Evolutionary conservation across 441 rosid species (phyloP), one percentile per base, ranked within the genome.

Genomic region (Codiaeum variegatum): DNA sequence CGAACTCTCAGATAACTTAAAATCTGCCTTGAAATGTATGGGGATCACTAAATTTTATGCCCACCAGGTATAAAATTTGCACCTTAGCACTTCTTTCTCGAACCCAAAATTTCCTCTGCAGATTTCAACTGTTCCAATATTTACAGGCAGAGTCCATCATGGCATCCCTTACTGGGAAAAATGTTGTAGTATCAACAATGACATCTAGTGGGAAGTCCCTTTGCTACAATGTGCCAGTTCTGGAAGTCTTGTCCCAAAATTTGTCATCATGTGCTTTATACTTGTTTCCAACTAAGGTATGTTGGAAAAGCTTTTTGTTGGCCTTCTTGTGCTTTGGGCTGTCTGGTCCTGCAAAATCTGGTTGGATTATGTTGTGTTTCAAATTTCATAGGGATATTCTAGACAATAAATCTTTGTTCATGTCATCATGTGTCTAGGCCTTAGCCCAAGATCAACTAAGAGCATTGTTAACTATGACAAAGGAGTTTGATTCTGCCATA

Each of bases 191-290:
- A 70, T 95, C 99, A 78, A 95, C 98, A 79, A 83, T 89, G 96
- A 95, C 98, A 73, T 95, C 99, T 75, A 95, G 99, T 69, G 99
- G 99, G 72, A 95, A 95, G 85, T 93, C 99, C 83, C 90, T 95
- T 73, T 95, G 99, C 89, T 95, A 95, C 78, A 95, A 93, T 79
- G 80, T 91, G 74, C 99, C 97, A 49, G 93, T 95, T 81, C 84
- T 95, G 75, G 98, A 95, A 82, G 88, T 77, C 71, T 76, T 95
- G 80, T 86, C 85, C 71, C 86, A 82, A 61, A 77, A 95, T 77
- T 78, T 85, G 75, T 84, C 82, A 66, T 77, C 93, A 73, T 91
- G 97, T 85, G 98, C 99, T 75, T 79, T 95, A 31, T 91, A 92
- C 80, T 81, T 93, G 81, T 93, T 95, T 83, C 99, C 99, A 21